Base-by-base conservation (phyloP, 257 asterid species). In the Cynanchum wilfordii region DNA sequence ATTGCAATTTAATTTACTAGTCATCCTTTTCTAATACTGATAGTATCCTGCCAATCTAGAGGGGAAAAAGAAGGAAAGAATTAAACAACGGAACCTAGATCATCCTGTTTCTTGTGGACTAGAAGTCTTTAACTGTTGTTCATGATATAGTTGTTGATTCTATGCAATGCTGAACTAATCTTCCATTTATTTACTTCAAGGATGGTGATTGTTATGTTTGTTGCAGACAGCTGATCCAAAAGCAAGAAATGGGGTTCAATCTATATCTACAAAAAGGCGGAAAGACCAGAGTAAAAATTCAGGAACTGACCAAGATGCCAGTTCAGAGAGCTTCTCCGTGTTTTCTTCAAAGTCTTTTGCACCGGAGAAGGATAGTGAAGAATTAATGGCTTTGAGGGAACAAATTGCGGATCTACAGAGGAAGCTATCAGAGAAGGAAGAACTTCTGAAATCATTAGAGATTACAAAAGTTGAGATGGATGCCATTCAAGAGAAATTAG, bases 361-460 rank as follows among this genome's bases (percentile, higher is more conserved):
- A 51, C 76, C 89, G 33, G 92, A 87, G 75, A 90, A 90, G 82
- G 97, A 90, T 65, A 83, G 83, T 77, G 97, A 95, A 82, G 99
- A 92, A 80, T 77, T 95, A 79, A n/a, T 69, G 62, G 80, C 84
- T 20, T 60, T 95, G 83, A 78, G 92, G 70, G 88, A 83, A 68
- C 95, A 92, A 78, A 88, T 92, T 67, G 92, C 82, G 77, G 96
- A 87, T 84, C 84, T 95, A 51, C 86, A 86, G 74, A 82, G 78
- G 72, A 88, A 87, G 76, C 70, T 95, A 80, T 81, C 80, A n/a
- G 92, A 95, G 56, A 95, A 89, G 73, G 95, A 92, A 72, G 99
- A 89, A 80, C 94, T 86, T 77, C 76, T 92, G 75, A 83, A 85
- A 79, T 86, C 94, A 71, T 83, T 83, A 0, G 96, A 90, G 83